phyloP scores from a whole-genome alignment of 768 basidiomycete genomes.

The Cystobasidium ongulense region DNA sequence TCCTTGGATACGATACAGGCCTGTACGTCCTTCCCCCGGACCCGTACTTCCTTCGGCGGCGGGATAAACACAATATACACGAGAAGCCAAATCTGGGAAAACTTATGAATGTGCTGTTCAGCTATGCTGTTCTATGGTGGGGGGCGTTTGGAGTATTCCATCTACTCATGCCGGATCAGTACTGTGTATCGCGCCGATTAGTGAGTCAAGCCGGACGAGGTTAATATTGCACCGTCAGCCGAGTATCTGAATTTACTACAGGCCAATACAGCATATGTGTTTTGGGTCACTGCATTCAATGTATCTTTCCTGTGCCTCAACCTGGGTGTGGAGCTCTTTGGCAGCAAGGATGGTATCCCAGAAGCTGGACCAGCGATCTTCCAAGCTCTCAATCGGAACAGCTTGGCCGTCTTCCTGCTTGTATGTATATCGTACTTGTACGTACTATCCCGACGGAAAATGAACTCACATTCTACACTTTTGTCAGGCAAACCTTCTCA shows the following conservation, averaged over 20 bases:
- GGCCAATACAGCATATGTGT: constrained; percentile 80
- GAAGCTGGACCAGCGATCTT: constrained; percentile 50
- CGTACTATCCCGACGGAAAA: neutral
- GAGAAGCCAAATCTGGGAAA: constrained; percentile 49
- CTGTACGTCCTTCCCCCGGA: constrained; percentile 66
- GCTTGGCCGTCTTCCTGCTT: constrained; percentile 67
- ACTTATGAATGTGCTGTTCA: constrained; percentile 64
- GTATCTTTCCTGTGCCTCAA: constrained; percentile 74
- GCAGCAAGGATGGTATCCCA: constrained; percentile 45
- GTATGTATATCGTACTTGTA: constrained; percentile 50
- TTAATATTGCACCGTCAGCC: neutral
- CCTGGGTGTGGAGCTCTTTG: constrained; percentile 56
- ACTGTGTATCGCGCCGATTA: constrained; percentile 56
- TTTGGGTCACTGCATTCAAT: constrained; percentile 86
- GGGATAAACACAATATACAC: neutral
- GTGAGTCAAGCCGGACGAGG: constrained; percentile 48
- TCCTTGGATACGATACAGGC: constrained; percentile 74
- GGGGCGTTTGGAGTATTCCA: constrained; percentile 48
- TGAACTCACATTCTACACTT: constrained; percentile 3
- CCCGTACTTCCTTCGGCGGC: constrained; percentile 33
- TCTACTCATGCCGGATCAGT: constrained; percentile 39
- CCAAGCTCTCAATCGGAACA: constrained; percentile 74
- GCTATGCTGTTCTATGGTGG: constrained; percentile 78
- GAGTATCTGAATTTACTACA: constrained; percentile 42
- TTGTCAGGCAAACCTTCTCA: constrained; percentile 70